Percentiles rank a stretch among this genome's conserved stretches.
Conservation (phyloP, 257 asterid genomes). For the Gynochthodes officinalis region DNA sequence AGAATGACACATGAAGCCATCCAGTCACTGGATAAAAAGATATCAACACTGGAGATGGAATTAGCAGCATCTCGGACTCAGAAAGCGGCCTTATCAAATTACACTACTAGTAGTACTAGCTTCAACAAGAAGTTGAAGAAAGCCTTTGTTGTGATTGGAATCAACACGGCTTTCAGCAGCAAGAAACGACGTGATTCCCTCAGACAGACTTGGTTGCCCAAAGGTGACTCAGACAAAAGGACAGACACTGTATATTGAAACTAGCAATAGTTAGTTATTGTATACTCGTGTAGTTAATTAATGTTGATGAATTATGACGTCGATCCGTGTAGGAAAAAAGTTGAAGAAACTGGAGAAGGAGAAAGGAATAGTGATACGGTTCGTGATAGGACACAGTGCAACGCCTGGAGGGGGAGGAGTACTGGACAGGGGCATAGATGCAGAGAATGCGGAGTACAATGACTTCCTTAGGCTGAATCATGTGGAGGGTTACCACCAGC, state of each 20-base stretch:
- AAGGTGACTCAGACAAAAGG: no score
- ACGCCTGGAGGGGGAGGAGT: constrained; percentile 36
- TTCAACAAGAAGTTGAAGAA: constrained; percentile 15
- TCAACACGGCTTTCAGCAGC: constrained; percentile 74
- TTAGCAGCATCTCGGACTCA: constrained; percentile 29
- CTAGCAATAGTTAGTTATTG: no score
- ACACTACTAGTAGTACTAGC: constrained; percentile 3
- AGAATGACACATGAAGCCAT: constrained; percentile 59
- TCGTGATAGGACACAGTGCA: constrained; percentile 63
- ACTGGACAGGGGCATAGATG: constrained; percentile 52
- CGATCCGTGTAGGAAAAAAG: constrained; percentile 37
- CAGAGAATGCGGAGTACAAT: constrained; percentile 44
- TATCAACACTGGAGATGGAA: constrained; percentile 48
- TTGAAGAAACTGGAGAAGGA: constrained; percentile 54
- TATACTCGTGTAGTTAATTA: no score
- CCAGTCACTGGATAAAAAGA: constrained; percentile 51
- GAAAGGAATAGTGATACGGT: constrained; percentile 58
- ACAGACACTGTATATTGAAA: no score
- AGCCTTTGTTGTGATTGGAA: constrained; percentile 63
- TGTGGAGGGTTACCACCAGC: constrained; percentile 59
- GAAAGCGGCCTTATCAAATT: constrained; percentile 28
- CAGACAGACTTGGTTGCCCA: constrained; percentile 67
- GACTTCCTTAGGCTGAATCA: constrained; percentile 66
- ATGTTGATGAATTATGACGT: no score
- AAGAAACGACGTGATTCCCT: constrained; percentile 61